Evolutionary conservation across 768 basidiomycete species (phyloP), one percentile per base, ranked within the genome.

Genomic region (Pisolithus albus): DNA sequence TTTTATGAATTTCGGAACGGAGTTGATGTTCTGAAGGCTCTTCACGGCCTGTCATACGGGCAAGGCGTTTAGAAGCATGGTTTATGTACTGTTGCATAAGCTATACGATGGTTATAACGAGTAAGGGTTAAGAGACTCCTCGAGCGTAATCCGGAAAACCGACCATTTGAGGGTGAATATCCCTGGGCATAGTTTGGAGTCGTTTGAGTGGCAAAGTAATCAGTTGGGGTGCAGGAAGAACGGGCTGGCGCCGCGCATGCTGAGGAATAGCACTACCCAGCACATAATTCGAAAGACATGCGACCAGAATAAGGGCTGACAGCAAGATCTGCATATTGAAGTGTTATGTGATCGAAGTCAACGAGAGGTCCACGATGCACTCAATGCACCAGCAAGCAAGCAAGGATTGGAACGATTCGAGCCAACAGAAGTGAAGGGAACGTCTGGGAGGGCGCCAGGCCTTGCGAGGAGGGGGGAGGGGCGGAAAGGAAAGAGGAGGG

Each of bases 1-100:
- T 74, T 56, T 73, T 70, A 50, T 69, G 61, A 39, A 83, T 62
- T 52, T 71, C 75, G 7, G 57, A 68, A 37, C 70, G 65, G 47
- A 87, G 75, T 15, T 75, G 70, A 23, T 71, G 69, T 13, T 70
- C 70, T 19, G 77, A 71, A 6, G 83, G 83, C 7, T 62, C 74
- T 19, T 69, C 68, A 37, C 76, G 78, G 13, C 84, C 80, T 4
- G 79, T 79, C 81, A 89, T 85, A 46, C 76, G 81, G 7, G 86
- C 84, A 47, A 82, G 75, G 48, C 87, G 84, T 51, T 73, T 75
- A 49, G 78, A 68, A 48, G 76, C 74, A 46, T 80, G 82, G 65
- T 88, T 89, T 55, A 85, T 77, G 59, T 82, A 75, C 65, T 84
- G 87, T 64, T 88, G 86, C 32, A 83, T 67, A 42, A 76, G 64